Evolutionary conservation across 495 filamentous ascomycete species (phyloP), one percentile per base, ranked within the genome.

Genomic region (Penicillium atrosanguineum): DNA sequence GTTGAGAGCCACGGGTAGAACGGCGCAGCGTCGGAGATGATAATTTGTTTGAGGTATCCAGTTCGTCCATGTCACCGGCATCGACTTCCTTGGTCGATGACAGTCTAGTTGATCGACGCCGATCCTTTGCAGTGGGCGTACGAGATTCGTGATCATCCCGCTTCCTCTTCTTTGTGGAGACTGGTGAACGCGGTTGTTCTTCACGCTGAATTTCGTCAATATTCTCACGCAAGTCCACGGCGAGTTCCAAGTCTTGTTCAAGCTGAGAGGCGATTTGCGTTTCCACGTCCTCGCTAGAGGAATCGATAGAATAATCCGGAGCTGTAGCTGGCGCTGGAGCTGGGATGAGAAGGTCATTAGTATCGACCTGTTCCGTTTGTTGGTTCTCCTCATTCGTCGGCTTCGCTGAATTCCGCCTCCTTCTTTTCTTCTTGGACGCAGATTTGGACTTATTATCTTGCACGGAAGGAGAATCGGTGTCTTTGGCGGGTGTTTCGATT

Each of bases 261-360:
- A 79, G 63, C 49, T 79, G 75, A 39, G 74, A 79, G 12, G 73
- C 71, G 31, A 72, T 63, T 49, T 76, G 73, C 7, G 68, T 62
- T 12, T 78, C 74, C 56, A 70, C 62, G 19, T 77, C 75, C 46
- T 78, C 75, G 16, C 67, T 67, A 9, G 56, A 66, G 21, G 68
- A 72, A 41, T 73, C 69, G 12, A 61, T 43, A 21, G 54, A 41
- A 19, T 46, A 29, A 7, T 70, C 63, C 19, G 23, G 44, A 23
- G 37, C 19, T 23, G 34, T 19, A 9, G 28, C 14, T 39, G 28
- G 12, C 12, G 20, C 25, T 50, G 38, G 14, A 11, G 18, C 11
- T 25, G 41, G 4, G 18, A n/a, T 14, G 19, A 8, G 11, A 34
- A 8, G 11, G 28, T 12, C 28, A 31, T 31, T 12, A 8, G 12